These are phyloP conservation scores for Capsicum rhomboideum DNA, from an alignment of 257 asterid species.

Conservation along the genomic window DNA sequence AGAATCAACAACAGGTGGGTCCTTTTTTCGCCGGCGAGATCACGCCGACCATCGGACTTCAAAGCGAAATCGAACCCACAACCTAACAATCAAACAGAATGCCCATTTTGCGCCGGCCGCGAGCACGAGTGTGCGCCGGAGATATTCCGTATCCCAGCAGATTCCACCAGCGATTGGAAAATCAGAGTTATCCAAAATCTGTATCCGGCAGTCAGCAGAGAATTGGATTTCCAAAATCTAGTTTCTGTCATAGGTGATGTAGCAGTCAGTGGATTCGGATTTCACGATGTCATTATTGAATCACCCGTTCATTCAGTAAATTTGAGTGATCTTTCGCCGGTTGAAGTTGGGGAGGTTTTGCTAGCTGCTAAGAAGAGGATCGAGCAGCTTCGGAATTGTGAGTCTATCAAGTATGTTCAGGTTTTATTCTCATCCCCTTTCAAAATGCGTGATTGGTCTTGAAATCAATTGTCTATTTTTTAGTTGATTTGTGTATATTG, in stretches of 20 bases:
- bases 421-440: slow-evolving; percentile 19
- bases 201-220: slow-evolving; percentile 82
- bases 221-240: slow-evolving; percentile 12
- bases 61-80: slow-evolving; percentile 46
- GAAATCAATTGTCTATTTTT: neutral
- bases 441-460: neutral
- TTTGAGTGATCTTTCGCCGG: slow-evolving; percentile 51
- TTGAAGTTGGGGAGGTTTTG: slow-evolving; percentile 52
- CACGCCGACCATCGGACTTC: slow-evolving; percentile 91
- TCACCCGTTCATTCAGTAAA: slow-evolving; percentile 71
- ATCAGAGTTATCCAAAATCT: slow-evolving; percentile 81
- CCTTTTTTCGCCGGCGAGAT: slow-evolving; percentile 82
- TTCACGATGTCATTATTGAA: slow-evolving; percentile 94
- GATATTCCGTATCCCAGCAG: slow-evolving; percentile 65
- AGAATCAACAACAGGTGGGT: slow-evolving; percentile 73
- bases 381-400: slow-evolving; percentile 39
- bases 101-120: slow-evolving; percentile 84
- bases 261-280: slow-evolving; percentile 62
- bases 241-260: slow-evolving; percentile 19
- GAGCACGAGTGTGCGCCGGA: slow-evolving; percentile 98
- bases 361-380: slow-evolving; percentile 71
- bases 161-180: slow-evolving; percentile 57
- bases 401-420: slow-evolving; percentile 70
- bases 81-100: slow-evolving; percentile 23
- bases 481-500: neutral